Evolutionary conservation across 371 early-diverging fungal genomes (phyloP).

Genomic region (Circinella minor): DNA sequence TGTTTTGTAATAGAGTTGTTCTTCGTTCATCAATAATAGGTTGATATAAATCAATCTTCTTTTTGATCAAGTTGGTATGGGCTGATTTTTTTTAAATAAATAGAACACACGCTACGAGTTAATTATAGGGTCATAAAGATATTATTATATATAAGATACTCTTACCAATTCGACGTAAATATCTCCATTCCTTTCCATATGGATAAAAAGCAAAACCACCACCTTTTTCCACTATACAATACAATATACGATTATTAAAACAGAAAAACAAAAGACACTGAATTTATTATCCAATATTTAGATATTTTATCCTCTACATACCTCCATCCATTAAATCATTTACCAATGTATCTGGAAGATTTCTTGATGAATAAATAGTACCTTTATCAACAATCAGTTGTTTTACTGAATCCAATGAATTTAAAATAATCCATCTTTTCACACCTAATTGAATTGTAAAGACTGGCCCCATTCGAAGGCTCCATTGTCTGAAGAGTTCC

Average conservation of each 20-base stretch:
- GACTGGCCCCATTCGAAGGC: conserved; percentile 35
- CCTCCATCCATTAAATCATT: conserved; percentile 47
- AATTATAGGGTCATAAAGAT: too few relatives aligned
- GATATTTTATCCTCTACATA: conserved; percentile 8
- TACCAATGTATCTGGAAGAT: conserved; percentile 36
- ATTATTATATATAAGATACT: background rate
- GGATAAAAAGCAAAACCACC: conserved; percentile 54
- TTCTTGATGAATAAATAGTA: conserved; percentile 50
- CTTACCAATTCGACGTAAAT: conserved; percentile 47
- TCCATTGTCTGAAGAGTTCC: conserved; percentile 46
- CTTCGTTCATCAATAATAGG: conserved; percentile 40
- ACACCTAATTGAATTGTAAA: conserved; percentile 47
- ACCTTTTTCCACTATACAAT: conserved; percentile 35
- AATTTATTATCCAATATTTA: too few relatives aligned
- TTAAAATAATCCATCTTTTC: conserved; percentile 50
- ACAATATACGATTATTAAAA: background rate
- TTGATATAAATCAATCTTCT: conserved; percentile 45
- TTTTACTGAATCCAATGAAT: conserved; percentile 35
- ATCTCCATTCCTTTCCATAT: conserved; percentile 48
- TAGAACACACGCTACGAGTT: too few relatives aligned
- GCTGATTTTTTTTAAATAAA: conserved; percentile 22
- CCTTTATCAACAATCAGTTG: conserved; percentile 46
- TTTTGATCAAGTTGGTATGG: conserved; percentile 37
- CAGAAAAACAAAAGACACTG: background rate
- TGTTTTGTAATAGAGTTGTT: conserved; percentile 16